Conservation (phyloP, 2,329 filamentous ascomycete species). For the Myotisia sp. region DNA sequence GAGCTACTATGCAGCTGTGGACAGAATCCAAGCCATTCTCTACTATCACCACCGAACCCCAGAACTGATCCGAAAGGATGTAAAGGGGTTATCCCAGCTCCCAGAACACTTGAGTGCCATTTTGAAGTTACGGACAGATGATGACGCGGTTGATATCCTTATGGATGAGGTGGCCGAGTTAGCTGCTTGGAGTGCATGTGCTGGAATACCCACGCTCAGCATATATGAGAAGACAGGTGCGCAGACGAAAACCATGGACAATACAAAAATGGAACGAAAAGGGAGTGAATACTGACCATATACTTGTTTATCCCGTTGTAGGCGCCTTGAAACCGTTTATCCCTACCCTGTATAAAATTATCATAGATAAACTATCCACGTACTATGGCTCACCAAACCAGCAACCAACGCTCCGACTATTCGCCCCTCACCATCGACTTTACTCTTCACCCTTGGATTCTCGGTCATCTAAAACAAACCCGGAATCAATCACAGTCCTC, state of each 20-base stretch:
- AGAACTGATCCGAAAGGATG: constrained; percentile 78
- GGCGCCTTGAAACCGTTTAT: constrained; percentile 82
- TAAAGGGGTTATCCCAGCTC: constrained; percentile 56
- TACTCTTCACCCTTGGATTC: constrained; percentile 16
- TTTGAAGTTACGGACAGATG: constrained; percentile 54
- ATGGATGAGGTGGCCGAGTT: constrained; percentile 87
- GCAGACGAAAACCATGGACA: constrained; percentile 14
- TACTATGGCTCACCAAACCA: constrained; percentile 62
- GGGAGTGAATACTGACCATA: too few species aligned
- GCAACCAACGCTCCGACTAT: constrained; percentile 57
- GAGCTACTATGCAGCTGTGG: constrained; percentile 61
- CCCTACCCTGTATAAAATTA: constrained; percentile 64
- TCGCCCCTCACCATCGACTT: constrained; percentile 53
- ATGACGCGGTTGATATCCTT: constrained; percentile 64
- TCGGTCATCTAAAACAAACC: constrained; percentile 15
- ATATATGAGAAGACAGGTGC: constrained; percentile 84
- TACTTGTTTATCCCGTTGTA: too few species aligned
- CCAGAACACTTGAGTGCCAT: constrained; percentile 83
- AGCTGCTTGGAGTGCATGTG: constrained; percentile 81
- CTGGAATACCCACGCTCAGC: constrained; percentile 73
- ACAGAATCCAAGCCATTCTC: constrained; percentile 65
- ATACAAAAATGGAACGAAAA: not conserved
- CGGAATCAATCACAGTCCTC: constrained; percentile 45
- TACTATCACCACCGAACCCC: constrained; percentile 95
- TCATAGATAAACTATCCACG: constrained; percentile 63